Evolutionary conservation across 805 yeast species (phyloP).

Genomic region (Wickerhamiella occidentalis): DNA sequence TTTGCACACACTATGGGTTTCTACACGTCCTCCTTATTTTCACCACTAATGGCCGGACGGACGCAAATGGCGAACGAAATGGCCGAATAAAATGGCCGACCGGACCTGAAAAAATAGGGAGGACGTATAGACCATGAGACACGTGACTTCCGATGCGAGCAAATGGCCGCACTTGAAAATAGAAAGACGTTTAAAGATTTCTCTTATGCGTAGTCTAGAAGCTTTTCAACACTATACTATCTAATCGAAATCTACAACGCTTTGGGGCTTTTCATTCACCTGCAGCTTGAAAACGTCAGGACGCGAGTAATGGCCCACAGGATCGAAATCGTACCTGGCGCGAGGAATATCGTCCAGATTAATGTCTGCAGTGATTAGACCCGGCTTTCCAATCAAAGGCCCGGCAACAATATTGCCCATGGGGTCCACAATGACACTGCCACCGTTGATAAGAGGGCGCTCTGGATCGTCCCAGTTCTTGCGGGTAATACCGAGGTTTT

Average conservation of each 20-base stretch:
- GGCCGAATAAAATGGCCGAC: too few species aligned
- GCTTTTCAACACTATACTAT: too few species aligned
- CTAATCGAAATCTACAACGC: background rate
- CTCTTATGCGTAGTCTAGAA: too few species aligned
- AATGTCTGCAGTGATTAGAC: slow-evolving; percentile 32
- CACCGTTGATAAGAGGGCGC: slow-evolving; percentile 32
- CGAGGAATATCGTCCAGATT: slow-evolving; percentile 30
- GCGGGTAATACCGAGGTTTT: slow-evolving; percentile 7
- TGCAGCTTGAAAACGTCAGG: slow-evolving; percentile 34
- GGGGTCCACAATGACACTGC: slow-evolving; percentile 33
- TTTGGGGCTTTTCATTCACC: slow-evolving; percentile 29
- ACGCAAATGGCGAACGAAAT: too few species aligned
- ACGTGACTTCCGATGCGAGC: too few species aligned
- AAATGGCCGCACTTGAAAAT: too few species aligned
- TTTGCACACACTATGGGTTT: too few species aligned
- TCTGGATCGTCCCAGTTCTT: slow-evolving; percentile 25
- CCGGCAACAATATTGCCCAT: slow-evolving; percentile 36
- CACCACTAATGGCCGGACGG: too few species aligned
- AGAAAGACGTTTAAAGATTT: too few species aligned
- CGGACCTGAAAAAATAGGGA: too few species aligned
- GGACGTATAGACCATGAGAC: too few species aligned
- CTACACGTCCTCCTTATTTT: too few species aligned
- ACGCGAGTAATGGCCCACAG: slow-evolving; percentile 35
- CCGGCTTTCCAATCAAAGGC: slow-evolving; percentile 33
- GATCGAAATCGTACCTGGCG: slow-evolving; percentile 35